phyloP scores from a whole-genome alignment of 2,329 filamentous ascomycete genomes.

The Cladosporium sp. region DNA sequence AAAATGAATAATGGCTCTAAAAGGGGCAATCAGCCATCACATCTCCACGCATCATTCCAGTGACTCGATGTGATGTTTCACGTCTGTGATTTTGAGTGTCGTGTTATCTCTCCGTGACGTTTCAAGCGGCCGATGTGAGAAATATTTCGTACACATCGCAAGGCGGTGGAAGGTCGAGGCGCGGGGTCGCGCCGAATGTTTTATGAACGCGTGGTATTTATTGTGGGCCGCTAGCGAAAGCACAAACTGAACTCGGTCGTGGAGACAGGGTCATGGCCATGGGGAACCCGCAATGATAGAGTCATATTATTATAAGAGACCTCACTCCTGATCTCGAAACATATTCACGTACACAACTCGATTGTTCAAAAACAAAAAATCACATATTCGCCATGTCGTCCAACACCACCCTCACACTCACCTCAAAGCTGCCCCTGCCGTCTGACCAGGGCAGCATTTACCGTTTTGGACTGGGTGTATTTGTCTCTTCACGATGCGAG shows the following conservation, averaged over 20 bases:
- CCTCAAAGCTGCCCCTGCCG: constrained; percentile 51
- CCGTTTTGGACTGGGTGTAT: constrained; percentile 68
- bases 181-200: constrained; percentile 1
- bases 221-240: constrained; percentile 9
- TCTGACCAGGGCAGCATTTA: constrained; percentile 57
- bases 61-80: background rate
- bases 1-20: background rate
- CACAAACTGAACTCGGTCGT: constrained; percentile 2
- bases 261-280: background rate
- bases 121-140: background rate
- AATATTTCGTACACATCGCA: background rate
- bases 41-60: background rate
- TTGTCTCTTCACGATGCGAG: constrained; percentile 58
- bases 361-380: background rate
- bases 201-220: constrained; percentile 3
- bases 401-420: constrained; percentile 32
- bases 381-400: constrained; percentile 1
- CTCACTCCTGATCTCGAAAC: background rate
- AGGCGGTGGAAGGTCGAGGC: constrained; percentile 8
- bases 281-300: constrained; percentile 1
- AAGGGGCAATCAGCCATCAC: background rate
- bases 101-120: background rate
- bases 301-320: background rate
- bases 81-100: background rate
- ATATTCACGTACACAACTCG: background rate